Base-by-base conservation (phyloP, 345 rosid species). In the Raphanus raphanistrum region DNA sequence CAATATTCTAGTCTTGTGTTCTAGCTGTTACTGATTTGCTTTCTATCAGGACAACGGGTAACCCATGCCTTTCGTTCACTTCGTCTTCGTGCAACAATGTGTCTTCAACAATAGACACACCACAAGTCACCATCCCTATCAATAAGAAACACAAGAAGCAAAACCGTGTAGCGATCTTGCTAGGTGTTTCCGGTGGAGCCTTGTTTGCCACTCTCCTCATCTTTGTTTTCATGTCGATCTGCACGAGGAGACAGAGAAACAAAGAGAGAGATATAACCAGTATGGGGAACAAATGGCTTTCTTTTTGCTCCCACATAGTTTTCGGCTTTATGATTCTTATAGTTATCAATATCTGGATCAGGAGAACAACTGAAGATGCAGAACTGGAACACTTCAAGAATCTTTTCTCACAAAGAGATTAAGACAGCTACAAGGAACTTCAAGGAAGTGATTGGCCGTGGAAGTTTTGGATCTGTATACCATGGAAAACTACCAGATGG, bases 391-490 rank as follows among this genome's bases (percentile, higher is more conserved):
- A 83, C 89, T 25, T 88, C 97, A 29, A 89, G 84, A 84, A 75
- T 91, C 36, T 93, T 93, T 72, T 86, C 92, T 63, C 85, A 91
- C 81, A 90, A 84, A 76, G 97, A 94, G 87, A 90, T 94, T 63
- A 94, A 91, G 76, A 52, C 86, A 38, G 90, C 97, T 26, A 94
- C 97, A 67, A 85, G 79, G 78, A 92, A 86, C 75, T 94, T 92
- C 55, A 92, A 90, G 83, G 89, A 87, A 70, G 96, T 86, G 52
- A 85, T 92, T 63, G 98, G 98, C 63, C 88, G 89, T 6, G 98
- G 97, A 17, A 89, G 98, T 73, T 94, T 94, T 52, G 98, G 98
- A 54, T 80, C 93, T 67, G 98, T 94, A 69, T 89, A 90, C 84
- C 90, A 76, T 32, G 98, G 98, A 71, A 91, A 86, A 85, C 90